phyloP scores from a whole-genome alignment of 306 rosid species.

The Adenanthera pavonina region DNA sequence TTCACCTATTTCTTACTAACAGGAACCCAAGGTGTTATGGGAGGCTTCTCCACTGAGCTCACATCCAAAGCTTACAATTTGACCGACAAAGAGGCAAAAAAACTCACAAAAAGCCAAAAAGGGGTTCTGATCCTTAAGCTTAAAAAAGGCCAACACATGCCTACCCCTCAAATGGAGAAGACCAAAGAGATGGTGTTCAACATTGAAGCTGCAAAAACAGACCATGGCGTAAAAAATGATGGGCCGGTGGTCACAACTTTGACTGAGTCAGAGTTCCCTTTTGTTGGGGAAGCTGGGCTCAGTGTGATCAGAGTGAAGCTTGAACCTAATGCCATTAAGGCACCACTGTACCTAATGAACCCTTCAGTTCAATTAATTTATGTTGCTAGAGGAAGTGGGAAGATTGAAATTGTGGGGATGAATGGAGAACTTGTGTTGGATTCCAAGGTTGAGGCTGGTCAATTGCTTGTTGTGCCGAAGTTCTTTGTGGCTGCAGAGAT shows the following conservation, averaged over 20 bases:
- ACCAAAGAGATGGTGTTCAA: slow-evolving; percentile 39
- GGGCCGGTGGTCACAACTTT: slow-evolving; percentile 21
- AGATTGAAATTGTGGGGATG: slow-evolving; percentile 46
- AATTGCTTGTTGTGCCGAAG: slow-evolving; percentile 49
- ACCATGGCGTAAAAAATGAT: slow-evolving; percentile 4
- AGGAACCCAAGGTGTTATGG: slow-evolving; percentile 44
- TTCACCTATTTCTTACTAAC: slow-evolving; percentile 44
- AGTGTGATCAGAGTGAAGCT: slow-evolving; percentile 41
- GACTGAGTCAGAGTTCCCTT: slow-evolving; percentile 44
- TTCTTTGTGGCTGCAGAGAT: slow-evolving; percentile 41
- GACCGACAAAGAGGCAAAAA: slow-evolving; percentile 29
- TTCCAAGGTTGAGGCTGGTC: slow-evolving; percentile 40
- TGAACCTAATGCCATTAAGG: slow-evolving; percentile 24
- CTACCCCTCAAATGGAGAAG: slow-evolving; percentile 21
- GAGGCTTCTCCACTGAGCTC: slow-evolving; percentile 52
- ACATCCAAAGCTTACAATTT: slow-evolving; percentile 30
- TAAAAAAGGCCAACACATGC: slow-evolving; percentile 23
- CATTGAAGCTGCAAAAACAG: slow-evolving; percentile 28
- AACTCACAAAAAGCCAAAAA: slow-evolving; percentile 47
- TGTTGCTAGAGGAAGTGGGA: slow-evolving; percentile 44
- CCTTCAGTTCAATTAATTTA: slow-evolving; percentile 45
- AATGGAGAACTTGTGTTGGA: slow-evolving; percentile 45
- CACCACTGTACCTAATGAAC: slow-evolving; percentile 35
- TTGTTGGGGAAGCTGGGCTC: slow-evolving; percentile 12
- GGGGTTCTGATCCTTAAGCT: slow-evolving; percentile 43